Evolutionary conservation across 2,329 filamentous ascomycete genomes (phyloP), one percentile per base, ranked within the genome.

Genomic region (Neonectria ditissima): DNA sequence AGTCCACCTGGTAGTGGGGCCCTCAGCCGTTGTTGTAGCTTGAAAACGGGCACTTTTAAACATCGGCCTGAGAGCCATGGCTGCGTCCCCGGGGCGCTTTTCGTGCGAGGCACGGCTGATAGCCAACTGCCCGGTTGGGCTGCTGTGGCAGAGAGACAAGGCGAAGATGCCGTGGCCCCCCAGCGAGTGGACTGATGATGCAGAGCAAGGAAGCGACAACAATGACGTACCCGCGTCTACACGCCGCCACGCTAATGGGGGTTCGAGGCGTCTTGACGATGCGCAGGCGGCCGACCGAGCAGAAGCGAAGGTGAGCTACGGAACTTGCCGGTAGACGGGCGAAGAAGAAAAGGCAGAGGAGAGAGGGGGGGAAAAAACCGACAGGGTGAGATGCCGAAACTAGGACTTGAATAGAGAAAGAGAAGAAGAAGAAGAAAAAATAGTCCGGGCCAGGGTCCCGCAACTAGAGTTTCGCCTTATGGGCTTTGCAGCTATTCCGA

Each of bases 211-310:
- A 41, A 41, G 37, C 37, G n/a, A 41, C 7, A 18, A 18, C n/a
- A 18, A 41, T 41, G 37, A 41, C 37, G 37, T 10, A 41, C n/a
- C 37, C 8, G 37, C 4, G 34, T 18, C 37, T n/a, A 41, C 8
- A 41, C 16, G 37, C n/a, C n/a, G 37, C 9, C 16, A 41, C 37
- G 37, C 37, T 41, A 41, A 41, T 18, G 37, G 37, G 16, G n/a
- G 18, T 41, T 18, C 16, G n/a, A 41, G 37, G 37, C 37, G 37
- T 11, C 16, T 18, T 41, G 37, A 55, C 34, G 24, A 37, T 44
- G 52, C 24, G 52, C 44, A 48, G 37, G 55, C 55, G 55, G 44
- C 55, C 55, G 55, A 57, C 55, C 26, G 34, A 50, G 55, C 55
- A 57, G 55, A 41, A 57, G 55, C 22, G 45, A 26, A 24, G 30